A percentile compares a stretch with the other conserved stretches of the same genome.
phyloP scores from a whole-genome alignment of 139 green algal species.

The Mesotaenium endlicherianum region DNA sequence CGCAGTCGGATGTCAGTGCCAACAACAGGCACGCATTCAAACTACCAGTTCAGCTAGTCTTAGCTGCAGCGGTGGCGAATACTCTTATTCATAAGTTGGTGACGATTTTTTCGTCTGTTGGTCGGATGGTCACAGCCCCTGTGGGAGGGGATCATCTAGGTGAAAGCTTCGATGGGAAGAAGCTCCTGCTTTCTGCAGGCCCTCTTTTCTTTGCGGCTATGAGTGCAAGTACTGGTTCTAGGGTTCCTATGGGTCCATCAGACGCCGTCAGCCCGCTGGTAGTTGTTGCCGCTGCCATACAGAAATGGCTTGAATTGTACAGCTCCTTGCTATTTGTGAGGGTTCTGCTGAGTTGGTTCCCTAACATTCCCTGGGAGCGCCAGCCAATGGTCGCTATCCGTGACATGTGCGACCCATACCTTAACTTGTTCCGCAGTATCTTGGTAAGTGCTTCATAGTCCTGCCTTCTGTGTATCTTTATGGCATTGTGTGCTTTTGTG shows the following conservation, averaged over 20 bases:
- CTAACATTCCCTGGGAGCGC: slow-evolving; percentile 44
- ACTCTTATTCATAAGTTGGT: no score
- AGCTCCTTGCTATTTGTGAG: slow-evolving; percentile 23
- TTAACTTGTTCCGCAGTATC: slow-evolving; percentile 49
- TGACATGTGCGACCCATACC: slow-evolving; percentile 45
- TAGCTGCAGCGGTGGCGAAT: no score
- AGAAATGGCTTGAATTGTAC: slow-evolving; percentile 50
- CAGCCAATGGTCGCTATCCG: slow-evolving; percentile 41
- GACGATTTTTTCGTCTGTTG: no score
- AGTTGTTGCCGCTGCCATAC: slow-evolving; percentile 29
- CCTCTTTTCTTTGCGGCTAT: slow-evolving; percentile 22
- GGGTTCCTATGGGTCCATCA: not conserved
- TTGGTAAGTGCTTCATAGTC: slow-evolving; percentile 30
- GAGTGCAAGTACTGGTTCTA: not conserved
- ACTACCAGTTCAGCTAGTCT: no score
- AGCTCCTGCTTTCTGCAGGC: no score
- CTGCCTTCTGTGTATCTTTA: no score
- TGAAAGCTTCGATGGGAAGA: no score
- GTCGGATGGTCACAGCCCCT: no score
- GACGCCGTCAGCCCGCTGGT: slow-evolving; percentile 19
- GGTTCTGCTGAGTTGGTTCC: slow-evolving; percentile 49
- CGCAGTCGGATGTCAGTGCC: no score
- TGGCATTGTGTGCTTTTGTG: no score
- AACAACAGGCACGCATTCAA: no score
- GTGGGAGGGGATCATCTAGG: no score